Evolutionary conservation across 2,329 filamentous ascomycete species (phyloP), one percentile per base, ranked within the genome.

Genomic region (Thielaviopsis euricoi): DNA sequence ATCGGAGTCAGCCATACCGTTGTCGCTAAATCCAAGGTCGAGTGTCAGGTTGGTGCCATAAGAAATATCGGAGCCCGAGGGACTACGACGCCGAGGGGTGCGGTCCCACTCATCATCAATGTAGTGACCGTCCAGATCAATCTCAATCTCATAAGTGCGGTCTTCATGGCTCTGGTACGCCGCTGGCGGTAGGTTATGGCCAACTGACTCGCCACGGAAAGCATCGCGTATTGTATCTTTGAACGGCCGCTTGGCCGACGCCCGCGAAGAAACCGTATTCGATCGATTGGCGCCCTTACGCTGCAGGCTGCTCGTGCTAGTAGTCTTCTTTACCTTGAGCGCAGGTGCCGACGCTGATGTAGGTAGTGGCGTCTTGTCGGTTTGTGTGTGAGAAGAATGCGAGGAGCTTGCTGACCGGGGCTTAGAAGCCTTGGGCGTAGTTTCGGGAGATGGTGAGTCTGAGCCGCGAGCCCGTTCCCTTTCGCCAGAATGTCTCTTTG

Each of bases 211-310:
- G 29, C 81, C 81, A 46, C 76, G 75, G 64, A 85, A 84, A 3
- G 80, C 81, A 61, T 81, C 80, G 57, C 77, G 78, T 9, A 85
- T 68, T 52, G 76, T 74, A 48, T 82, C 81, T 22, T 81, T 74
- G 57, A 84, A 72, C 0, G 76, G 76, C 40, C 72, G 73, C 64
- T 77, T 81, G 13, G 48, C 33, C 12, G 56, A 52, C 9, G 52
- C 25, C 40, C 40, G 51, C 10, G 56, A 53, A 65, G 64, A 1
- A 64, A 67, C 0, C 71, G 62, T 64, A 1, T 71, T 64, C 59
- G 66, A 72, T 62, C 79, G 74, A 29, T 76, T 81, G 22, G 81
- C 80, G 50, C 74, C 73, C 53, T 76, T 80, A 63, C 81, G 74
- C 67, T 74, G 80, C 25, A 84, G 67, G 1, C 74, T 73, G 1